These are phyloP conservation scores for Aspergillus japonicus DNA, from an alignment of 2,329 filamentous ascomycete genomes.

Conservation along the genomic window DNA sequence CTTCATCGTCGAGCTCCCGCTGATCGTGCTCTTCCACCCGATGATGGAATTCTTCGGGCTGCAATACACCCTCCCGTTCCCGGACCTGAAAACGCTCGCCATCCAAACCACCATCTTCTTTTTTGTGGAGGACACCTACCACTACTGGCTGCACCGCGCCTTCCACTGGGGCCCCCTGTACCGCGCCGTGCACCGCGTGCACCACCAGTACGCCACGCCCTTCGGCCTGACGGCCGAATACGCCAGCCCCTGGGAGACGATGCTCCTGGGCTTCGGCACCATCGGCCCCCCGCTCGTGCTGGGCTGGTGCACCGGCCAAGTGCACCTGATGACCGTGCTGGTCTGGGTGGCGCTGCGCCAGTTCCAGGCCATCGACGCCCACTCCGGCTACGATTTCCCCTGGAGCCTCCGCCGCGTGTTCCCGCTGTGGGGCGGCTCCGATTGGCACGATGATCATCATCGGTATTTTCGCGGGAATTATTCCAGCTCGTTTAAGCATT, in stretches of 20 bases:
- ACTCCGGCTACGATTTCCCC: conserved; percentile 96
- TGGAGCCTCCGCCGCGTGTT: conserved; percentile 84
- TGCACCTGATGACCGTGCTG: conserved; percentile 96
- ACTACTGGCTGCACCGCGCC: conserved; percentile 91
- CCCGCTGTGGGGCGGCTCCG: conserved; percentile 92
- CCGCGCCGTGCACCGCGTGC: conserved; percentile 94
- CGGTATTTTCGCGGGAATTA: conserved; percentile 98
- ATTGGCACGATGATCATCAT: conserved; percentile 94
- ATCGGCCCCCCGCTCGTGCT: conserved; percentile 77
- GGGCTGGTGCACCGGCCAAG: conserved; percentile 73
- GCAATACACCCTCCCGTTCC: conserved; percentile 82
- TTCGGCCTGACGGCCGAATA: conserved; percentile 96
- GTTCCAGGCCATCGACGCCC: conserved; percentile 94
- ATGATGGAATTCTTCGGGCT: conserved; percentile 88
- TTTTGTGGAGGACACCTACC: conserved; percentile 90
- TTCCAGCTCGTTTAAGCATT: conserved; percentile 93
- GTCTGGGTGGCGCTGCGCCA: conserved; percentile 84
- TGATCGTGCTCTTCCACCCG: conserved; percentile 92
- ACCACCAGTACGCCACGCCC: conserved; percentile 95
- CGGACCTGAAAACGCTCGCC: conserved; percentile 74
- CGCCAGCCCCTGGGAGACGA: conserved; percentile 91
- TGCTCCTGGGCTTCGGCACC: conserved; percentile 83
- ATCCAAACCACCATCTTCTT: conserved; percentile 90
- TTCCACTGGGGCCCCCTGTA: conserved; percentile 93
- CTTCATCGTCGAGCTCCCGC: conserved; percentile 93